These are phyloP conservation scores for Pterocarpus macrocarpus DNA, from an alignment of 306 rosid species.

Conservation along the genomic window DNA sequence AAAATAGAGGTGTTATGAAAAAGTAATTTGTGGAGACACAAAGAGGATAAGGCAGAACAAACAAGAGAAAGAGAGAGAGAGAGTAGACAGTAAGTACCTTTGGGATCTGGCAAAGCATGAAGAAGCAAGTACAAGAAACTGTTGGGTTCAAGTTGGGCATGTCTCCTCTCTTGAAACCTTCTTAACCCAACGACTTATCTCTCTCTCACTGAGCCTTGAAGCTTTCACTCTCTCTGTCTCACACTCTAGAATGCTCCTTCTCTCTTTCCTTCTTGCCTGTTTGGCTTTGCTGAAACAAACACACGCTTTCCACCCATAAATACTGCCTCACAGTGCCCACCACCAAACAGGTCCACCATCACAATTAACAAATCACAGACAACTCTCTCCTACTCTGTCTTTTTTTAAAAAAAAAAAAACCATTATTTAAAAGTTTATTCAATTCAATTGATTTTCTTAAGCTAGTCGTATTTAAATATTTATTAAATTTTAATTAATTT, in stretches of 20 bases:
- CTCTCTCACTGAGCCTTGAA: neutral
- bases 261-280: neutral
- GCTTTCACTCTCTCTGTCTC: conserved; percentile 3
- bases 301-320: conserved; percentile 22
- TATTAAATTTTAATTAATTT: too few relatives aligned
- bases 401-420: too few relatives aligned
- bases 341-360: conserved; percentile 45
- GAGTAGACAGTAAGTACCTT: conserved; percentile 49
- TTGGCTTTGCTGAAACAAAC: conserved; percentile 27
- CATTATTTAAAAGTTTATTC: too few relatives aligned
- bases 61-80: neutral
- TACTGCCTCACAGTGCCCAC: conserved; percentile 30
- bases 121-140: conserved; percentile 59
- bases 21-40: conserved; percentile 36
- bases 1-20: conserved; percentile 31
- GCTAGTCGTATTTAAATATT: too few relatives aligned
- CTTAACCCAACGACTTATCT: conserved; percentile 9
- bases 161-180: conserved; percentile 69
- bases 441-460: too few relatives aligned
- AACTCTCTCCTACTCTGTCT: neutral
- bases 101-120: conserved; percentile 66
- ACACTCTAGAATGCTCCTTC: conserved; percentile 35
- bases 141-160: conserved; percentile 77
- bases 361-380: conserved; percentile 13
- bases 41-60: conserved; percentile 36